Evolutionary conservation across 768 basidiomycete species (phyloP).

Genomic region (Suillus hirtellus): DNA sequence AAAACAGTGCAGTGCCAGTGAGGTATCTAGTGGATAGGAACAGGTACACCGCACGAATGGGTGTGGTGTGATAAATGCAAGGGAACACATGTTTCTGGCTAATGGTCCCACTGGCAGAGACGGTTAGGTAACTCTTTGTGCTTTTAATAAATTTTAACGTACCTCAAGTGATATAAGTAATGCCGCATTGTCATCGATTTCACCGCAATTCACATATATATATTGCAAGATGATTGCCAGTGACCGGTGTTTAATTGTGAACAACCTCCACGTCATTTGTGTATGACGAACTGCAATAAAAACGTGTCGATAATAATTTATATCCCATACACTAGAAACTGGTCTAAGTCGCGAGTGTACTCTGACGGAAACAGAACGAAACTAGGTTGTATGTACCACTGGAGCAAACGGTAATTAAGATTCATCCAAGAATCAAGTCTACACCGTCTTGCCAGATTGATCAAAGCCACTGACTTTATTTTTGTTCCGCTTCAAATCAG

Average conservation of each 20-base stretch:
- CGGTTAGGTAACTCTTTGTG: too few relatives aligned
- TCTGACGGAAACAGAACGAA: not conserved
- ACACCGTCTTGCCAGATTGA: not conserved
- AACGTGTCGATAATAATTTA: not conserved
- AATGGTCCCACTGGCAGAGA: not conserved
- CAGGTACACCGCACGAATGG: not conserved
- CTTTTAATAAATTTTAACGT: too few relatives aligned
- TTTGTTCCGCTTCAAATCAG: not conserved
- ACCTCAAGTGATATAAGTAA: not conserved
- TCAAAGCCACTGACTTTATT: not conserved
- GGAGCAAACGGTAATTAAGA: not conserved
- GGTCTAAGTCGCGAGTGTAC: not conserved
- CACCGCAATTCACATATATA: not conserved
- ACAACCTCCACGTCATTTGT: not conserved
- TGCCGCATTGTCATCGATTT: not conserved
- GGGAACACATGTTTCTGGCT: not conserved
- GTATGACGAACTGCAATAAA: not conserved
- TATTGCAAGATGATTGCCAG: not conserved
- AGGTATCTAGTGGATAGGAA: not conserved
- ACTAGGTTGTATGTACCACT: not conserved
- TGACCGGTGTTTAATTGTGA: not conserved
- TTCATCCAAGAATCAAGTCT: not conserved
- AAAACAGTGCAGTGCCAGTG: not conserved
- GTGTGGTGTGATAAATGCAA: not conserved
- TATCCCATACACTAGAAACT: not conserved